These are phyloP conservation scores for Yamadazyma taylorii DNA, from an alignment of 1,139 yeast species.

Conservation along the genomic window DNA sequence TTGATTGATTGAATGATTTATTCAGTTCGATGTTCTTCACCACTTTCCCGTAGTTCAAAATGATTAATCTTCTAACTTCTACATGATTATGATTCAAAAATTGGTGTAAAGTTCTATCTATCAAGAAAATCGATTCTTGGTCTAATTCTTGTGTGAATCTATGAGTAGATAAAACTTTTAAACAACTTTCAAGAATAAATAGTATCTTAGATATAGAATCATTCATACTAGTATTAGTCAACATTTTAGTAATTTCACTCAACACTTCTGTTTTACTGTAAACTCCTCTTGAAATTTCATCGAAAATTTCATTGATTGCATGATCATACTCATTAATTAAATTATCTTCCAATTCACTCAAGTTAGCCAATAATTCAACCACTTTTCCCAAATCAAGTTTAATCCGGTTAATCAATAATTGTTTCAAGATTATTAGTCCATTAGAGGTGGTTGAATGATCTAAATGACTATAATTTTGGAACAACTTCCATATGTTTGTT, in stretches of 20 bases:
- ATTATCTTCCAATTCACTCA: slow-evolving; percentile 20
- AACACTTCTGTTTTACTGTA: slow-evolving; percentile 6
- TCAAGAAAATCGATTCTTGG: slow-evolving; percentile 8
- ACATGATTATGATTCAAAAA: slow-evolving; percentile 34
- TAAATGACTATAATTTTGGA: slow-evolving; percentile 12
- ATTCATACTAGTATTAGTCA: neutral
- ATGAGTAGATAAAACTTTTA: slow-evolving; percentile 5
- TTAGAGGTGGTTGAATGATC: slow-evolving; percentile 19
- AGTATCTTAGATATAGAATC: slow-evolving; percentile 1
- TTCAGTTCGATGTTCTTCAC: slow-evolving; percentile 14
- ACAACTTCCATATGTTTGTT: slow-evolving; percentile 29
- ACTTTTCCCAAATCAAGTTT: slow-evolving; percentile 21
- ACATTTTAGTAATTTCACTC: neutral
- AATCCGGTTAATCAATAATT: slow-evolving; percentile 29
- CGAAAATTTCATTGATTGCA: slow-evolving; percentile 31
- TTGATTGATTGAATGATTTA: neutral
- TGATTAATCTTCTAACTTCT: slow-evolving; percentile 40
- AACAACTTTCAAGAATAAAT: slow-evolving; percentile 8
- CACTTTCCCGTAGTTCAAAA: slow-evolving; percentile 42
- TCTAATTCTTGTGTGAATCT: slow-evolving; percentile 2
- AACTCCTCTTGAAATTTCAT: slow-evolving; percentile 28
- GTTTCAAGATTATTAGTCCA: slow-evolving; percentile 38
- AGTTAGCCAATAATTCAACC: slow-evolving; percentile 24
- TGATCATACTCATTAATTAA: slow-evolving; percentile 21
- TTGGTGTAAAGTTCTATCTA: slow-evolving; percentile 29